Base-by-base conservation (phyloP, 2,329 filamentous ascomycete species). In the Aspergillus bombycis region DNA sequence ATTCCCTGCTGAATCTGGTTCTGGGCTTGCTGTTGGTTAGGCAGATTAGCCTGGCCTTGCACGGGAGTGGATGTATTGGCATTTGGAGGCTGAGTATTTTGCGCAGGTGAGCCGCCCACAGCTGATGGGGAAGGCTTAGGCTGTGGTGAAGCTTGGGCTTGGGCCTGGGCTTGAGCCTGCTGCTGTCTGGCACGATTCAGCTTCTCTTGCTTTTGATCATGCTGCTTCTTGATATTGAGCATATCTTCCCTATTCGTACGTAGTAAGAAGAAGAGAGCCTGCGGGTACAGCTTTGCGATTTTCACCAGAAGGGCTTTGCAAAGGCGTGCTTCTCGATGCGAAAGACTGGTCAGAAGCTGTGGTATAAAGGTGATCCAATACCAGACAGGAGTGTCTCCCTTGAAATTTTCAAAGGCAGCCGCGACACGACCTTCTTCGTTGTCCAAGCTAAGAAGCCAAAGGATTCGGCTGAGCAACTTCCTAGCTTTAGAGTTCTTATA, bases 301-400 rank as follows among this genome's bases (percentile, higher is more conserved):
- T 95, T 96, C 28, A 93, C 86, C 21, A 99, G 85, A 57, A 99
- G 92, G 57, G 88, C 87, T 75, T 95, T 91, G 52, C 94, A 92
- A 55, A 96, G 90, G 5, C 89, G 88, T 14, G 93, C 94, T 78
- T 99, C 96, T 71, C 94, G 94, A 74, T 97, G 90, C 2, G 92
- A 92, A 57, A 99, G 84, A 58, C 94, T 95, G 50, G 93, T 94
- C 36, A 99, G 87, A 48, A 99, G 85, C 78, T 99, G 95, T 21
- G 95, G 95, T 67, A 99, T 98, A 77, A 96, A 99, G 0, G 94
- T 98, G 70, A 98, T 97, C 95, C 95, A 99, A 80, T 98, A 99
- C 95, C 95, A 99, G 14, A 96, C 93, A 0, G 94, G 93, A 2
- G 93, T 96, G 71, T 99, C 96, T 58, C 95, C 95, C 82, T 98